phyloP scores from a whole-genome alignment of 768 basidiomycete genomes.

The Tricholoma flavovirens region DNA sequence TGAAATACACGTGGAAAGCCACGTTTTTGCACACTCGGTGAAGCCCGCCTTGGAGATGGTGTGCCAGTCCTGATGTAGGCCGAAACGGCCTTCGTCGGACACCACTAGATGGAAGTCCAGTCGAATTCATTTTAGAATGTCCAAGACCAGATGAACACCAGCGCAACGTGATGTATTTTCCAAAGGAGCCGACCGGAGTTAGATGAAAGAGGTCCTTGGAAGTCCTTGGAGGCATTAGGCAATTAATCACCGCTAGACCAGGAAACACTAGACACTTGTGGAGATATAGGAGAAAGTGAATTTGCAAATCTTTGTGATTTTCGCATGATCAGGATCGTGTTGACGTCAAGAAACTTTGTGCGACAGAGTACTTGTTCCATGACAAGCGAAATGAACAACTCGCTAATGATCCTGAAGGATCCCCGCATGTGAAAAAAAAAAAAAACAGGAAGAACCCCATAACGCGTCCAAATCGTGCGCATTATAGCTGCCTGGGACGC shows the following conservation, averaged over 20 bases:
- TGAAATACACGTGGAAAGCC: not conserved
- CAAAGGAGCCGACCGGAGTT: not conserved
- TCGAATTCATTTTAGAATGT: not conserved
- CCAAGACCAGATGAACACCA: not conserved
- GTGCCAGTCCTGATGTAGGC: not conserved
- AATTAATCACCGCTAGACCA: not conserved
- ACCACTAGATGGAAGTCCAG: not conserved
- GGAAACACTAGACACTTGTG: not conserved
- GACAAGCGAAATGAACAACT: not conserved
- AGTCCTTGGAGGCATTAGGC: not conserved
- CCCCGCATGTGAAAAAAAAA: not conserved
- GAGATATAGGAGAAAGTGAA: not conserved
- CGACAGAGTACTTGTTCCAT: not conserved
- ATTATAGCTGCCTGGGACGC: not conserved
- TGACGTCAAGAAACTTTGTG: not conserved
- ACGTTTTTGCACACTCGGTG: conserved; percentile 2
- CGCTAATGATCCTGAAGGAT: not conserved
- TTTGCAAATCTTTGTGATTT: not conserved
- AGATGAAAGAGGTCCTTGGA: conserved; percentile 1
- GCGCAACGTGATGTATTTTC: not conserved
- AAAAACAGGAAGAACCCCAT: not conserved
- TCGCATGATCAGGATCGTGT: not conserved
- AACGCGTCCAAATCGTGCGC: not conserved
- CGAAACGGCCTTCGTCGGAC: not conserved
- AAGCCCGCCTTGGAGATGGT: not conserved